Evolutionary conservation across 768 basidiomycete genomes (phyloP), one percentile per base, ranked within the genome.

Genomic region (Phanerodontia chrysosporium): DNA sequence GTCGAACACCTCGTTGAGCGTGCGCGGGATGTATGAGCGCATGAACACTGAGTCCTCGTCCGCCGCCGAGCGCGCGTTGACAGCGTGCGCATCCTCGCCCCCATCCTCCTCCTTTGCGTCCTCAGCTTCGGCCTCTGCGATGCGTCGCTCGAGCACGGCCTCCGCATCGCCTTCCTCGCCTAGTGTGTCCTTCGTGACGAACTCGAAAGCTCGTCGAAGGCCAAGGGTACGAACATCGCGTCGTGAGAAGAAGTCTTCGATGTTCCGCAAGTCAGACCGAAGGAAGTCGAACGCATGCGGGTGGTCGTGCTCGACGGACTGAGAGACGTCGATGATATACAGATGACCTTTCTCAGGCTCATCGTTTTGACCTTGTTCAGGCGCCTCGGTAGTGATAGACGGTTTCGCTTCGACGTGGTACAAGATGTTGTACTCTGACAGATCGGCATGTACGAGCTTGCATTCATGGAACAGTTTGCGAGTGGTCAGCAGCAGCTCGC

Each of bases 261-360:
- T 79, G 70, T 99, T 98, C 65, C 85, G 86, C 51, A 99, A 82
- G 72, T 99, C 97, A 46, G 81, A 86, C 27, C 95, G 87, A 36
- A 99, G 80, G 74, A 99, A 99, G 72, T 99, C 96, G 70, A 95
- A 98, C 0, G 97, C 93, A 28, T 89, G 80, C 0, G 96, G 97
- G 66, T 99, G 97, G 72, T 98, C 96, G 69, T 98, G 95, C 67
- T 99, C 97, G 35, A 99, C 95, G 62, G 93, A 95, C 70, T 99
- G 97, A 1, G 95, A 97, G 59, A 99, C 97, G 72, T 99, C 97
- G 74, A 99, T 98, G 66, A 98, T 88, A 73, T 84, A 94, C 18
- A 97, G 80, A 67, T 93, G 92, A 1, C 74, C 79, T 25, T 49
- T 7, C 13, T 49, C 35, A 3, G 8, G 28, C 45, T 27, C 30